phyloP scores from a whole-genome alignment of 345 rosid genomes.

The Camelina neglecta region DNA sequence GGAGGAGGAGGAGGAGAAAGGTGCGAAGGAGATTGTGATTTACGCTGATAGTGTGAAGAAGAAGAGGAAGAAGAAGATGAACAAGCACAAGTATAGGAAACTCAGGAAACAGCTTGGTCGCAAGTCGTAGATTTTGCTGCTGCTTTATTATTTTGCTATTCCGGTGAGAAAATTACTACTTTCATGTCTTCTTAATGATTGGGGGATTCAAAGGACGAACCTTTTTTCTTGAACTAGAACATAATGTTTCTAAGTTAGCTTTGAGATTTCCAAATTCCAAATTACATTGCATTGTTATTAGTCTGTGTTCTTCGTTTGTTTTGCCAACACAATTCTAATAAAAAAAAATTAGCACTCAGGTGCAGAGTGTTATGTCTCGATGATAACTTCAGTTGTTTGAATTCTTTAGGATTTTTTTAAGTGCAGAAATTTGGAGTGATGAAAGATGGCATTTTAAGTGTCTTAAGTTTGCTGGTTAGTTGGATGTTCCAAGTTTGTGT shows the following conservation, averaged over 20 bases:
- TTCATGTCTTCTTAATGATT: neutral
- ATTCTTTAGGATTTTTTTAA: neutral
- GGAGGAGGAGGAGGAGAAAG: slow-evolving; percentile 37
- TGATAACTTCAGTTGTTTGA: neutral
- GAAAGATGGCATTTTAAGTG: neutral
- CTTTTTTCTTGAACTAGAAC: neutral
- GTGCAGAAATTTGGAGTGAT: neutral
- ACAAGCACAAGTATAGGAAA: slow-evolving; percentile 88
- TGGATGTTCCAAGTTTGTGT: neutral
- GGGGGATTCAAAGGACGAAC: neutral
- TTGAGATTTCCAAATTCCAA: slow-evolving; percentile 1
- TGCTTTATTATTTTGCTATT: neutral
- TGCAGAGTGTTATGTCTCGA: neutral
- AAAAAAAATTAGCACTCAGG: neutral
- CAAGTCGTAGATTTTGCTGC: slow-evolving; percentile 44
- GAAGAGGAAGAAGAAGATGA: slow-evolving; percentile 99
- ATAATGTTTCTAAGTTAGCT: neutral
- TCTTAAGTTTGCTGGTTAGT: neutral
- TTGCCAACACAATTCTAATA: neutral
- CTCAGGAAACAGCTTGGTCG: slow-evolving; percentile 74
- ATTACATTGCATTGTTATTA: slow-evolving; percentile 13
- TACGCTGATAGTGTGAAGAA: slow-evolving; percentile 94
- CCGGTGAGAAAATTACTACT: slow-evolving; percentile 31
- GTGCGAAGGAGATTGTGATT: slow-evolving; percentile 28
- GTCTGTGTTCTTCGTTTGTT: slow-evolving; percentile 26